Evolutionary conservation across 805 yeast genomes (phyloP).

Genomic region (Starmerella powellii): DNA sequence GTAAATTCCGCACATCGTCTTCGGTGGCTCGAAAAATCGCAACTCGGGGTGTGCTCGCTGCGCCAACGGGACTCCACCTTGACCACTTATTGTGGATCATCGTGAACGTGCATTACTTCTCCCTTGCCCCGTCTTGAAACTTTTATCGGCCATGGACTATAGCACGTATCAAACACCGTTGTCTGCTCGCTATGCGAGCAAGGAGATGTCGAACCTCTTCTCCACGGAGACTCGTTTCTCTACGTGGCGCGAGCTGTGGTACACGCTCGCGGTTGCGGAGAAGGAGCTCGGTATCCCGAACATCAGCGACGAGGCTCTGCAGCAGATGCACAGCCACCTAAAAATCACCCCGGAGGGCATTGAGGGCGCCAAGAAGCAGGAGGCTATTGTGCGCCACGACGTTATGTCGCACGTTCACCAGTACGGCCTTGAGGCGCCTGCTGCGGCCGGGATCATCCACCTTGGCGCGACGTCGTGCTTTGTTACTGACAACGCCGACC

Average conservation of each 20-base stretch:
- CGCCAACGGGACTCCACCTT: too few relatives aligned
- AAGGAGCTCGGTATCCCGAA: slow-evolving; percentile 75
- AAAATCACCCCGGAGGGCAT: slow-evolving; percentile 87
- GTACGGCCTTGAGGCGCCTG: slow-evolving; percentile 84
- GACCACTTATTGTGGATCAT: too few relatives aligned
- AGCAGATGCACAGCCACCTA: slow-evolving; percentile 67
- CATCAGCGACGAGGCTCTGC: slow-evolving; percentile 82
- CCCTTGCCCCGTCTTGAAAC: neutral
- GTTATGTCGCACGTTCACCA: slow-evolving; percentile 99
- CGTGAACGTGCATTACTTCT: neutral
- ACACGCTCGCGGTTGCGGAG: slow-evolving; percentile 90
- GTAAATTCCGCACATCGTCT: too few relatives aligned
- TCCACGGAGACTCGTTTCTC: slow-evolving; percentile 88
- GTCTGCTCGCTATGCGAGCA: slow-evolving; percentile 93
- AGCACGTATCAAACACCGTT: slow-evolving; percentile 87
- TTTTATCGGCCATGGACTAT: slow-evolving; percentile 25
- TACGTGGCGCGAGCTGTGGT: slow-evolving; percentile 98
- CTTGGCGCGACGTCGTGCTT: slow-evolving; percentile 96
- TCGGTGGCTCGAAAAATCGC: too few relatives aligned
- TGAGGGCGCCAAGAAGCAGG: slow-evolving; percentile 77
- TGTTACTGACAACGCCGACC: slow-evolving; percentile 96
- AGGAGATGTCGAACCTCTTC: slow-evolving; percentile 89
- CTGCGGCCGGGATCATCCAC: slow-evolving; percentile 95
- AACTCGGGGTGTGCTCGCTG: too few relatives aligned
- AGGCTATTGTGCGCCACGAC: slow-evolving; percentile 96